Evolutionary conservation across 2,329 filamentous ascomycete species (phyloP), one percentile per base, ranked within the genome.

Genomic region (Diplocarpon rosae): DNA sequence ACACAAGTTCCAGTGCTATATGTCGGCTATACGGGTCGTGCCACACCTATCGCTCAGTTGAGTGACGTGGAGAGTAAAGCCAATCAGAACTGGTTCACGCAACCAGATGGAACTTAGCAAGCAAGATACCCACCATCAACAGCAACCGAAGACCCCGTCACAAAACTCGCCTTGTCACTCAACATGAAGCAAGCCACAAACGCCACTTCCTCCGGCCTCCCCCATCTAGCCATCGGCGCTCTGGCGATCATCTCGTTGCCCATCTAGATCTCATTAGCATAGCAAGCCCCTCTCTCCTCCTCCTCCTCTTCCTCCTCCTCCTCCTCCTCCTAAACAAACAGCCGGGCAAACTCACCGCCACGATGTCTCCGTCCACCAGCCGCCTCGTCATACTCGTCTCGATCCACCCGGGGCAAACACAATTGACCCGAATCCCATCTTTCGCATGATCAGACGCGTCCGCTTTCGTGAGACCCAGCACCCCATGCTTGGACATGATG

Each of bases 381-480:
- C 1, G 1, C 13, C 43, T 27, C 12, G 34, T 49, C 39, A 54
- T 50, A 5, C n/a, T 39, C 6, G 53, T 56, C 8, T 39, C 32
- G 12, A 54, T 54, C 48, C 51, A 57, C 17, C 54, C 56, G 17
- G 56, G 54, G 37, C 50, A 53, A 8, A 58, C 37, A 42, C 48
- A 53, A 32, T 58, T 58, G 14, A 55, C 35, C 10, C 53, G 39
- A 11, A 56, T 53, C 1, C 52, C 51, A 10, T 54, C 28, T 2
- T 17, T 9, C 7, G 39, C 56, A 29, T 52, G 52, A 31, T 65
- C 62, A 14, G 53, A 52, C 2, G 62, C 62, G 10, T 58, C 61
- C 9, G 53, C 47, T 38, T 50, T 58, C 4, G 57, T 60, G 32
- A 65, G 45, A 10, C 59, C 59, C 14, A 64, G 53, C 8, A 66